These are phyloP conservation scores for Podaxis sp. DNA, from an alignment of 768 basidiomycete genomes.

Conservation along the genomic window DNA sequence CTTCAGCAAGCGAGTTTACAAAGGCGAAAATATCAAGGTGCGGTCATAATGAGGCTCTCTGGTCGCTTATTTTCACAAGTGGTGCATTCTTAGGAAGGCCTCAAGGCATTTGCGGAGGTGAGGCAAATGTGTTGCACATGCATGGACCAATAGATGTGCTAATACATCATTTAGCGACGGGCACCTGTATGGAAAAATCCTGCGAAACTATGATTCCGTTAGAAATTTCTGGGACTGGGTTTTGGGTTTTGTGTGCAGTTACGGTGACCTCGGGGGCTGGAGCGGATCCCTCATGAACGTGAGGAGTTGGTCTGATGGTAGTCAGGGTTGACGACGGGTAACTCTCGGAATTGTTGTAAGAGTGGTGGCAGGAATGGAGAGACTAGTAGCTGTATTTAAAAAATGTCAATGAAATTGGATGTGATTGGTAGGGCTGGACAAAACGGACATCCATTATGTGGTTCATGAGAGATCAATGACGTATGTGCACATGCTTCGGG, in stretches of 20 bases:
- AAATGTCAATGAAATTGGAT: not conserved
- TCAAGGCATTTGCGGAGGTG: slow-evolving; percentile 69
- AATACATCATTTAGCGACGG: slow-evolving; percentile 15
- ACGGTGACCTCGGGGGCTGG: not conserved
- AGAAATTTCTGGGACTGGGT: slow-evolving; percentile 5
- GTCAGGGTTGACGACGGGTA: not conserved
- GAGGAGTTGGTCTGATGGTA: not conserved
- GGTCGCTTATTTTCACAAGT: not conserved
- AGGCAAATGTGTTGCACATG: slow-evolving; percentile 18
- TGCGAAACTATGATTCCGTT: slow-evolving; percentile 18
- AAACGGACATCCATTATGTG: not conserved
- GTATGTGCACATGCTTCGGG: slow-evolving; percentile 1
- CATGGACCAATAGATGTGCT: not conserved
- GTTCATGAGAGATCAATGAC: slow-evolving; percentile 7
- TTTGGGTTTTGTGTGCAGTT: not conserved
- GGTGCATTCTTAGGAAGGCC: slow-evolving; percentile 54
- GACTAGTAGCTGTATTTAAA: not conserved
- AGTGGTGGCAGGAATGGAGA: not conserved
- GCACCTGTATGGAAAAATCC: slow-evolving; percentile 19
- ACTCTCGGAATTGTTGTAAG: not conserved
- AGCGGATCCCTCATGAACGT: not conserved
- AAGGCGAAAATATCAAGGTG: slow-evolving; percentile 71
- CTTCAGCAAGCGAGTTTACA: slow-evolving; percentile 54
- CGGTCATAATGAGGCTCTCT: slow-evolving; percentile 13
- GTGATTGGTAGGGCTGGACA: slow-evolving; percentile 3